A percentile compares a stretch with the other conserved stretches of the same genome.
These are phyloP conservation scores for Boehmeria nivea DNA, from an alignment of 306 rosid species.

Conservation along the genomic window DNA sequence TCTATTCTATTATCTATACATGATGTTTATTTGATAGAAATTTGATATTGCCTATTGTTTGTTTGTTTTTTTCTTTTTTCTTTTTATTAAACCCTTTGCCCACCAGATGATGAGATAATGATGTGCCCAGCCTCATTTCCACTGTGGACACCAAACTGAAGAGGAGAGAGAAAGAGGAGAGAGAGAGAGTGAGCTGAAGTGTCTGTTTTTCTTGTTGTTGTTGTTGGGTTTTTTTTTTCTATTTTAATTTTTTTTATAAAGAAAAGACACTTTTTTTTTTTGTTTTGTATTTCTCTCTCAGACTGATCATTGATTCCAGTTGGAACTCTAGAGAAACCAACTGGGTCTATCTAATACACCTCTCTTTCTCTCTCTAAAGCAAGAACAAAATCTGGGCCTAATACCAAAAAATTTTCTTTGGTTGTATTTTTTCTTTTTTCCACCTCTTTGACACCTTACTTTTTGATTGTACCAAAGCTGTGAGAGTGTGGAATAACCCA, in stretches of 20 bases:
- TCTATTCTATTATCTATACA: not conserved
- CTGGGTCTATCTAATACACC: constrained; percentile 6
- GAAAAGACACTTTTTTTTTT: not conserved
- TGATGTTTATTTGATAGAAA: not conserved
- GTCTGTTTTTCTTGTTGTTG: not conserved
- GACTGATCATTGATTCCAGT: constrained; percentile 41
- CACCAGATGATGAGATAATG: constrained; percentile 88
- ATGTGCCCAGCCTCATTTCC: constrained; percentile 60
- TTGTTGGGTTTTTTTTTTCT: constrained; percentile 4
- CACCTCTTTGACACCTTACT: constrained; percentile 41
- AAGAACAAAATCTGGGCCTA: no score
- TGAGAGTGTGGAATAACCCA: constrained; percentile 41
- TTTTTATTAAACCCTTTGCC: no score
- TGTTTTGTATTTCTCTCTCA: not conserved
- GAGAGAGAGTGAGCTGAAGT: constrained; percentile 12
- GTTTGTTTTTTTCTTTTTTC: constrained; percentile 45
- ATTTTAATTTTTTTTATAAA: no score
- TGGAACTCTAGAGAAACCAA: constrained; percentile 30
- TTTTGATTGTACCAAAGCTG: constrained; percentile 40
- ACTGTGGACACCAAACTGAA: constrained; percentile 43
- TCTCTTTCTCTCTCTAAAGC: not conserved
- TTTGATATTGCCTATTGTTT: constrained; percentile 39
- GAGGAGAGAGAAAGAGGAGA: constrained; percentile 25
- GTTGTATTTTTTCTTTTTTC: constrained; percentile 29
- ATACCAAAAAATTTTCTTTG: constrained; percentile 23